Evolutionary conservation across 306 rosid species (phyloP).

Genomic region (Dalbergia oliveri): DNA sequence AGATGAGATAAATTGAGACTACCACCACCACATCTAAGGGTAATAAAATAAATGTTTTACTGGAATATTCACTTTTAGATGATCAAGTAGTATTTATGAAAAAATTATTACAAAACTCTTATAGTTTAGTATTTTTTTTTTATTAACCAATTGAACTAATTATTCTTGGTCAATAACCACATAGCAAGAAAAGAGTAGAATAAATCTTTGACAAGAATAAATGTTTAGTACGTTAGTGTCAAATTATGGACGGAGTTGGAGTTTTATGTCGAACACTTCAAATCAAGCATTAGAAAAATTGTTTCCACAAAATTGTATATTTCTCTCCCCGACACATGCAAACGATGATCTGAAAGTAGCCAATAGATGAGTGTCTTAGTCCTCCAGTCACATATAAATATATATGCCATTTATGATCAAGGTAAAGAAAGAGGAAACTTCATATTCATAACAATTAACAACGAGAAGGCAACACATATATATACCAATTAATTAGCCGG

Average conservation of each 20-base stretch:
- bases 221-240: neutral
- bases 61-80: too few relatives aligned
- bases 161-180: neutral
- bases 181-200: neutral
- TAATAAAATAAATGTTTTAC: too few relatives aligned
- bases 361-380: neutral
- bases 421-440: constrained; percentile 7
- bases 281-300: neutral
- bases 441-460: neutral
- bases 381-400: neutral
- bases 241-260: neutral
- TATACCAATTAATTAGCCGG: constrained; percentile 14
- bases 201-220: neutral
- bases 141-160: neutral
- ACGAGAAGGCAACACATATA: neutral
- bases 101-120: too few relatives aligned
- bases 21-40: too few relatives aligned
- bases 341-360: neutral
- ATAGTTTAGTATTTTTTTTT: too few relatives aligned
- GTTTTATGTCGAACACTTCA: neutral
- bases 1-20: too few relatives aligned
- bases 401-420: neutral
- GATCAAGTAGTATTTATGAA: too few relatives aligned
- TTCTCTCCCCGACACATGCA: neutral
- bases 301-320: neutral